Evolutionary conservation across 192 early-diverging fungal species (phyloP), one percentile per base, ranked within the genome.

Genomic region (Gamsiella multidivaricata): DNA sequence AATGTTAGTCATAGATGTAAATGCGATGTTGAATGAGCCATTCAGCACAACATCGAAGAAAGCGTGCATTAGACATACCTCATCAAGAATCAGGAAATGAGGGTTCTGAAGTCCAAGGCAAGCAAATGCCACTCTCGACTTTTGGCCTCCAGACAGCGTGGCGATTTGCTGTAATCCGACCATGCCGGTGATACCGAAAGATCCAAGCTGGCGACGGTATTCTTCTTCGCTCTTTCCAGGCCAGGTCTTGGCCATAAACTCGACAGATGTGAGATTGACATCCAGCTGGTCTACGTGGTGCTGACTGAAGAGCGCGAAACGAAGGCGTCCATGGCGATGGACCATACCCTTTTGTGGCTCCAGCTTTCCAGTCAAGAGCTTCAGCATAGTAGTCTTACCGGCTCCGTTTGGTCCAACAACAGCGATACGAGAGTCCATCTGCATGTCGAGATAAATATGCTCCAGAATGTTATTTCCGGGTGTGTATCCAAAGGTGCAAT

Each of bases 361-460:
- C n/a, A 94, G 83, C 71, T 93, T 87, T 50, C 91, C 93, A 15
- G 92, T 97, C 59, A 98, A 83, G 31, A 99, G 83, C 68, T 97
- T 93, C 39, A 99, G 87, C 87, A 99, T 84, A 10, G 98, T 99
- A 1, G 97, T 94, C 84, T 99, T 99, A 69, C 96, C 96, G 15
- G 97, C 95, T 42, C 98, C 98, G 86, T 99, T 99, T 53, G 98
- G 96, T 57, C 98, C 98, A 23, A 99, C 97, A 59, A 99, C 89
- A n/a, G 96, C 98, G 79, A 98, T 93, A 32, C 97, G 95, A 25
- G 94, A 92, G 70, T 98, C 96, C 93, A 98, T 94, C 68, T 94
- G 94, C 86, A 99, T 89, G 59, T 98, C 96, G 45, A 99, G 88
- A 53, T 94, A 93, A 69, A 98, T 91, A 50, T 89, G 80, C 25